A percentile compares a stretch with the other conserved stretches of the same genome.
These are phyloP conservation scores for Calvatia gigantea DNA, from an alignment of 768 basidiomycete species.

Conservation along the genomic window DNA sequence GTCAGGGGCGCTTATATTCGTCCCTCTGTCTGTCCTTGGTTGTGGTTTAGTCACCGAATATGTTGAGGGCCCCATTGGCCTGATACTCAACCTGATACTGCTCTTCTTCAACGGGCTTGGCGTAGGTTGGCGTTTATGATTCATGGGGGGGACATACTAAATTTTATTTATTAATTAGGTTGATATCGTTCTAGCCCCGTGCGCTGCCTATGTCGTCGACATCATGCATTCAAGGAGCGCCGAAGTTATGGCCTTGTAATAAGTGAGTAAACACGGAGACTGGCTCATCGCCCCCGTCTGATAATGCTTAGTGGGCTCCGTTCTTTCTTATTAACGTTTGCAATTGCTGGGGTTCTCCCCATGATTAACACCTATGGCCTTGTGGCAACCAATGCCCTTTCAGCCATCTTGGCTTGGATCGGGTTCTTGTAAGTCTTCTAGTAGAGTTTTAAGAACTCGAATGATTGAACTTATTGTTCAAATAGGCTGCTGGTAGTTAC, in stretches of 20 bases:
- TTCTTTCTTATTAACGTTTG: slow-evolving; percentile 36
- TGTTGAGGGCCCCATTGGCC: slow-evolving; percentile 44
- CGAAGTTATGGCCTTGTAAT: slow-evolving; percentile 54
- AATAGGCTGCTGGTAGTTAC: slow-evolving; percentile 47
- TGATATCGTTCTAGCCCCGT: slow-evolving; percentile 52
- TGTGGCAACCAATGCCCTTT: slow-evolving; percentile 39
- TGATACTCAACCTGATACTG: slow-evolving; percentile 46
- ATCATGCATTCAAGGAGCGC: slow-evolving; percentile 61
- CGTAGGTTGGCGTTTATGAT: slow-evolving; percentile 32
- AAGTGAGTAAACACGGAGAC: slow-evolving; percentile 31
- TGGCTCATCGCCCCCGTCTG: background rate
- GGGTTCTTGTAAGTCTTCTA: slow-evolving; percentile 45
- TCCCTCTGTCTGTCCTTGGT: slow-evolving; percentile 47
- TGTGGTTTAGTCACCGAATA: slow-evolving; percentile 49
- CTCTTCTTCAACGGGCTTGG: slow-evolving; percentile 63
- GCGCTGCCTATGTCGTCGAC: slow-evolving; percentile 56
- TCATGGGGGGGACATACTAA: background rate
- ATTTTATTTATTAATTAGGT: slow-evolving; percentile 47
- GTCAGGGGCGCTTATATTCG: slow-evolving; percentile 40
- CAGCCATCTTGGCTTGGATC: slow-evolving; percentile 42
- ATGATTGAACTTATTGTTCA: slow-evolving; percentile 7
- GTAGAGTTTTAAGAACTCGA: slow-evolving; percentile 1
- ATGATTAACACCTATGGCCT: slow-evolving; percentile 51
- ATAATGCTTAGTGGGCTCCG: slow-evolving; percentile 45
- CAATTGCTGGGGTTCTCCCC: slow-evolving; percentile 46